phyloP scores from a whole-genome alignment of 768 basidiomycete species.

The Clitopilus passeckerianus region DNA sequence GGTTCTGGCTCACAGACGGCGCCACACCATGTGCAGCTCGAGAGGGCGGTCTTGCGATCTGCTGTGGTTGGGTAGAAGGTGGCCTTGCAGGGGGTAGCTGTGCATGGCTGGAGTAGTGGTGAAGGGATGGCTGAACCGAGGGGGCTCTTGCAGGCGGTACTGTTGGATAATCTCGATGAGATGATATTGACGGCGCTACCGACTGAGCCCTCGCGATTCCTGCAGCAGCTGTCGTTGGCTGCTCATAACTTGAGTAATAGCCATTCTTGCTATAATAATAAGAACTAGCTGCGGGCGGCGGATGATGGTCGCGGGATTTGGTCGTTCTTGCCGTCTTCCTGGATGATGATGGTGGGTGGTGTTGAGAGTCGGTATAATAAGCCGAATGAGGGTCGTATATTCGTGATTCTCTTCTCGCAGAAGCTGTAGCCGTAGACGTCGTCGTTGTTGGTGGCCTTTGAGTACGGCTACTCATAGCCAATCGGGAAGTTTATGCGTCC shows the following conservation, averaged over 20 bases:
- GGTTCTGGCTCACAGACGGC: not conserved
- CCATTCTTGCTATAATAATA: not conserved
- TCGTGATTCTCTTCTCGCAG: not conserved
- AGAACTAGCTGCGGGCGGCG: not conserved
- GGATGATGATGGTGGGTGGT: not conserved
- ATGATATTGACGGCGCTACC: not conserved
- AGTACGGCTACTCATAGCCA: not conserved
- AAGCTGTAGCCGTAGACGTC: not conserved
- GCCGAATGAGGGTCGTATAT: not conserved
- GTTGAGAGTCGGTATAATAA: not conserved
- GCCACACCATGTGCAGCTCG: not conserved
- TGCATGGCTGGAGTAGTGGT: not conserved
- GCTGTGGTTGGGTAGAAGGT: not conserved
- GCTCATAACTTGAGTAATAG: not conserved
- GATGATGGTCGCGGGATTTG: not conserved
- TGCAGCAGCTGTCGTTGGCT: not conserved
- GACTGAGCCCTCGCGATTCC: not conserved
- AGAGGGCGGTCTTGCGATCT: not conserved
- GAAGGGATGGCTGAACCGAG: not conserved
- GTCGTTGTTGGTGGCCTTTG: not conserved
- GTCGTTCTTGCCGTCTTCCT: not conserved
- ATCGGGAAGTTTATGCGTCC: not conserved
- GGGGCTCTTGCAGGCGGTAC: not conserved
- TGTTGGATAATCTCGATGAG: not conserved
- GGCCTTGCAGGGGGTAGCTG: not conserved